Percentiles rank a stretch among this genome's conserved stretches.
These are phyloP conservation scores for Penicillium sclerotiorum DNA, from an alignment of 2,329 filamentous ascomycete species.

Conservation along the genomic window DNA sequence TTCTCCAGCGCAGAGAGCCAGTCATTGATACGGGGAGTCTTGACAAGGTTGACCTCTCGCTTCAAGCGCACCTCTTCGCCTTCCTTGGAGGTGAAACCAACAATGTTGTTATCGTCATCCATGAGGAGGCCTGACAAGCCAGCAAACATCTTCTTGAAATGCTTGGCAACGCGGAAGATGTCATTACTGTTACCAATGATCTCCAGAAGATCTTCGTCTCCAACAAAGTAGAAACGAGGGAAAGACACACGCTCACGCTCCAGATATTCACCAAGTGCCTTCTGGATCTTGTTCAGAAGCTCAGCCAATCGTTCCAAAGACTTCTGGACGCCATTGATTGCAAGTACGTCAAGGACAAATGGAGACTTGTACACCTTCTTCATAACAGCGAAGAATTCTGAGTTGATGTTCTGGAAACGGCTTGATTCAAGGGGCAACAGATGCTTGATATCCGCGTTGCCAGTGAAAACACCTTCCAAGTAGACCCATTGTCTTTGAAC, in stretches of 20 bases:
- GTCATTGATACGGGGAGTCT: slow-evolving; percentile 96
- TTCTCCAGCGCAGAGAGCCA: slow-evolving; percentile 93
- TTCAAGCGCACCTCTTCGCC: slow-evolving; percentile 85
- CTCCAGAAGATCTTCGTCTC: slow-evolving; percentile 95
- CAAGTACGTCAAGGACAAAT: slow-evolving; percentile 91
- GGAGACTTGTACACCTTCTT: slow-evolving; percentile 98
- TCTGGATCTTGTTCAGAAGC: slow-evolving; percentile 97
- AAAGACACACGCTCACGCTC: slow-evolving; percentile 98
- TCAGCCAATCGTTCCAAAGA: slow-evolving; percentile 95
- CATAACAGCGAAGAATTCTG: slow-evolving; percentile 98
- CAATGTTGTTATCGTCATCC: slow-evolving; percentile 86
- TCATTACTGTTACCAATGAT: slow-evolving; percentile 99
- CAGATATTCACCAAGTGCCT: slow-evolving; percentile 95
- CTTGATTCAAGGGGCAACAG: slow-evolving; percentile 94
- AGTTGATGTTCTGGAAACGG: slow-evolving; percentile 98
- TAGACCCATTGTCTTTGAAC: slow-evolving; percentile 99
- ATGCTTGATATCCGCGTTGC: slow-evolving; percentile 98
- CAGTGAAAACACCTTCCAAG: slow-evolving; percentile 96
- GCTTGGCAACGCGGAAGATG: slow-evolving; percentile 91
- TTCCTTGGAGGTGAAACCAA: slow-evolving; percentile 93
- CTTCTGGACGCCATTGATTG: slow-evolving; percentile 94
- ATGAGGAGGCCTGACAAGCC: slow-evolving; percentile 88
- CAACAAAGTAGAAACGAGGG: slow-evolving; percentile 98
- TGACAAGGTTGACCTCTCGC: slow-evolving; percentile 87
- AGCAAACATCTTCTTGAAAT: slow-evolving; percentile 99